A percentile compares a stretch with the other conserved stretches of the same genome.
Evolutionary conservation across 1,139 yeast genomes (phyloP).

Genomic region (Diutina scorzettiae): DNA sequence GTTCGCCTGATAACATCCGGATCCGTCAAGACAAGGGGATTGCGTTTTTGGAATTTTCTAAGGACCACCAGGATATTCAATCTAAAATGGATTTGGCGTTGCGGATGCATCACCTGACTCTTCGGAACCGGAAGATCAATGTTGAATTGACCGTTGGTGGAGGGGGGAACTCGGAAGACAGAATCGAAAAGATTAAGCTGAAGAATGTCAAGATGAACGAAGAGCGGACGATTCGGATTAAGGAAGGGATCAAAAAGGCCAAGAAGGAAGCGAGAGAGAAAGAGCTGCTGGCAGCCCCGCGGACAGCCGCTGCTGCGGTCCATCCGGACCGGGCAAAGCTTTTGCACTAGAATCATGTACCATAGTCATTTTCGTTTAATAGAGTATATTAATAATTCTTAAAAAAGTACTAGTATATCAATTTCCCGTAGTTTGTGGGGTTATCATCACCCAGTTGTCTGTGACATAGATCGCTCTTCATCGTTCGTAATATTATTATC

Average conservation of each 20-base stretch:
- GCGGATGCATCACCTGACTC: constrained; percentile 62
- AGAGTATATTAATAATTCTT: not conserved
- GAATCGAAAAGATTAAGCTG: constrained; percentile 60
- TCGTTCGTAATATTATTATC: too few relatives aligned
- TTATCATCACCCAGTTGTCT: too few relatives aligned
- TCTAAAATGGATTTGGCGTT: constrained; percentile 74
- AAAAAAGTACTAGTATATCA: too few relatives aligned
- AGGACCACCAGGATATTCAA: constrained; percentile 50
- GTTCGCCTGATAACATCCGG: constrained; percentile 65
- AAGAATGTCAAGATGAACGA: constrained; percentile 66
- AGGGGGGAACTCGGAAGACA: constrained; percentile 75
- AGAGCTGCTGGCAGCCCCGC: not conserved
- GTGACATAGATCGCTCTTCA: too few relatives aligned
- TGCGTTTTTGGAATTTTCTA: constrained; percentile 82
- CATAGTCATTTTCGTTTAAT: too few relatives aligned
- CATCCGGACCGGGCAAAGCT: constrained; percentile 2
- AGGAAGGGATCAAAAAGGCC: constrained; percentile 31
- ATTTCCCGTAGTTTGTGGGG: too few relatives aligned
- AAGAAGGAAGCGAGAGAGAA: constrained; percentile 14
- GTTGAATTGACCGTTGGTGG: constrained; percentile 98
- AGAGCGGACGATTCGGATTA: constrained; percentile 49
- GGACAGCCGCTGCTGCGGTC: not conserved
- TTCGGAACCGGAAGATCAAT: constrained; percentile 67
- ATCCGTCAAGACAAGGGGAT: constrained; percentile 78
- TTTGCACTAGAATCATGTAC: not conserved